Evolutionary conservation across 106 monocot genomes (phyloP).

Genomic region (Alisma plantagoaquatica): DNA sequence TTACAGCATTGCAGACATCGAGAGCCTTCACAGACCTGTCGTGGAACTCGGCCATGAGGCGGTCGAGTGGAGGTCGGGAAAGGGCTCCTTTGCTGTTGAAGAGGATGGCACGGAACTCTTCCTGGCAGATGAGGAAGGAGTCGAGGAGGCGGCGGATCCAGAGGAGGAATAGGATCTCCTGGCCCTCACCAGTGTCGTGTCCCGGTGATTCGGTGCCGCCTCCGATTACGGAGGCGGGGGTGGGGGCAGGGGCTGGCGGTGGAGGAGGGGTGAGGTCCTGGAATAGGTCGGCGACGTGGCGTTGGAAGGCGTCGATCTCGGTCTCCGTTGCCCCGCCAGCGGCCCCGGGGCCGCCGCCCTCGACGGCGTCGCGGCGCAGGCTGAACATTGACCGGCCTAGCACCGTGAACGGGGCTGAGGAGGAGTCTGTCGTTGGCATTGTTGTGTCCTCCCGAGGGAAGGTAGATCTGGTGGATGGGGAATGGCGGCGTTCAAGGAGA

Average conservation of each 20-base stretch:
- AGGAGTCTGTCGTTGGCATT: too few species aligned
- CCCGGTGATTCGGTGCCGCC: too few species aligned
- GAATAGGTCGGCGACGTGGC: slow-evolving; percentile 50
- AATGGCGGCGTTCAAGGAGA: too few species aligned
- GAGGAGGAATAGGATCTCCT: slow-evolving; percentile 39
- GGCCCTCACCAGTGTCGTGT: slow-evolving; percentile 1
- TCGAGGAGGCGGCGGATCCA: slow-evolving; percentile 84
- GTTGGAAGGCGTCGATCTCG: slow-evolving; percentile 53
- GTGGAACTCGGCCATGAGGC: slow-evolving; percentile 51
- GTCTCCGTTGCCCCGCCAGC: slow-evolving; percentile 4
- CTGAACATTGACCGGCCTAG: slow-evolving; percentile 42
- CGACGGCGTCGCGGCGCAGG: slow-evolving; percentile 36
- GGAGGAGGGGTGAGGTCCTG: slow-evolving; percentile 31
- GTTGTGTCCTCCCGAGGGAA: too few species aligned
- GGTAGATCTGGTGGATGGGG: slow-evolving; percentile 18
- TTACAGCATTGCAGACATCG: slow-evolving; percentile 87
- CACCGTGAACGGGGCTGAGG: too few species aligned
- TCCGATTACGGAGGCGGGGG: too few species aligned
- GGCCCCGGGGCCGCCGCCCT: slow-evolving; percentile 10
- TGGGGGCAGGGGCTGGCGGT: too few species aligned
- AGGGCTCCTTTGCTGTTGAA: slow-evolving; percentile 16
- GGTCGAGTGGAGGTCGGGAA: slow-evolving; percentile 34
- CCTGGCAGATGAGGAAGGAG: slow-evolving; percentile 56
- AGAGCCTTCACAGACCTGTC: slow-evolving; percentile 79
- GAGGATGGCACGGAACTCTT: slow-evolving; percentile 54